These are phyloP conservation scores for Saccharomyces hybrid DNA, from an alignment of 1,139 yeast genomes.

Conservation along the genomic window DNA sequence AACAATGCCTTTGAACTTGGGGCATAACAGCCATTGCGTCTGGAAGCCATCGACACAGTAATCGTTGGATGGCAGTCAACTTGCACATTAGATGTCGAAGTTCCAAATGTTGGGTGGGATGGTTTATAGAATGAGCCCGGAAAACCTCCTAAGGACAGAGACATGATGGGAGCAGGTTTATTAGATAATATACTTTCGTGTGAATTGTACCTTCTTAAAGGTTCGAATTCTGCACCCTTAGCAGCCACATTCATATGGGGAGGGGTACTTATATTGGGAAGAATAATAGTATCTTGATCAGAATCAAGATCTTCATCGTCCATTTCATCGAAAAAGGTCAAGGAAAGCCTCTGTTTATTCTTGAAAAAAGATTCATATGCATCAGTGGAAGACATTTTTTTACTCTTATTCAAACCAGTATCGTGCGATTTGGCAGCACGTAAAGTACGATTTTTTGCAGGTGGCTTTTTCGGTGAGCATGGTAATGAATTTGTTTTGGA, in stretches of 20 bases:
- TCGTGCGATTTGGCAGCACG: conserved; percentile 26
- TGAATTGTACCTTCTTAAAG: conserved; percentile 32
- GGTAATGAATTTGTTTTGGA: conserved; percentile 13
- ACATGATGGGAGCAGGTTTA: conserved; percentile 4
- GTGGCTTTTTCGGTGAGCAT: conserved; percentile 14
- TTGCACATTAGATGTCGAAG: not conserved
- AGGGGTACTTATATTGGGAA: conserved; percentile 9
- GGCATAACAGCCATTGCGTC: not conserved
- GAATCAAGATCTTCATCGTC: conserved; percentile 18
- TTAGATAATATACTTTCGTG: conserved; percentile 35
- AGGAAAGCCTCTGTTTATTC: conserved; percentile 28
- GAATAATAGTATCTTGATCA: conserved; percentile 30
- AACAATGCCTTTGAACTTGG: not conserved
- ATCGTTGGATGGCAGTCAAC: not conserved
- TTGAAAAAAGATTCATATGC: conserved; percentile 21
- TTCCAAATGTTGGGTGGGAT: conserved; percentile 5
- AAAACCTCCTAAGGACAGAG: not conserved
- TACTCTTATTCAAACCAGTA: conserved; percentile 18
- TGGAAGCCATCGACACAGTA: not conserved
- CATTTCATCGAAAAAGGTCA: conserved; percentile 24
- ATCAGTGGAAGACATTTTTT: conserved; percentile 7
- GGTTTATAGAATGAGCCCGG: not conserved
- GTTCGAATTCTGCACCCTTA: conserved; percentile 13
- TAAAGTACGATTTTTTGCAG: conserved; percentile 7
- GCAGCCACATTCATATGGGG: not conserved